Percentiles rank a stretch among this genome's conserved stretches.
phyloP scores from a whole-genome alignment of 805 yeast genomes.

The Jamesozyma lodderae region DNA sequence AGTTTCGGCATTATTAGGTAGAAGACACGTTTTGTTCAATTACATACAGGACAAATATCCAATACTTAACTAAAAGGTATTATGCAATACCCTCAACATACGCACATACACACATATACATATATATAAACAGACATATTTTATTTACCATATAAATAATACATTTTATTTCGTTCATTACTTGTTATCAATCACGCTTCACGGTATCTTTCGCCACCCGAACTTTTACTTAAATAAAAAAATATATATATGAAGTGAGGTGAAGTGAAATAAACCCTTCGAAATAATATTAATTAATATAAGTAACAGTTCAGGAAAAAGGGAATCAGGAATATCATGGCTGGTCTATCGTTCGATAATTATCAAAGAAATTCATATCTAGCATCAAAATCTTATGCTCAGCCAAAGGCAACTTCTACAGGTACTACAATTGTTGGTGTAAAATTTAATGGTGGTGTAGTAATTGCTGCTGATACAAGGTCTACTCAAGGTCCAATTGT shows the following conservation, averaged over 20 bases:
- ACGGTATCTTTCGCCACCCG: not conserved
- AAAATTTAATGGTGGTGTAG: slow-evolving; percentile 86
- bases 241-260: not conserved
- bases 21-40: slow-evolving; percentile 13
- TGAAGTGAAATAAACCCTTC: not conserved
- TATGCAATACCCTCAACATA: too few relatives aligned
- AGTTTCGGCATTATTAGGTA: slow-evolving; percentile 15
- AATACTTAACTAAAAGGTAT: too few relatives aligned
- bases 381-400: slow-evolving; percentile 59
- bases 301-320: too few relatives aligned
- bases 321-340: slow-evolving; percentile 50
- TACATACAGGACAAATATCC: too few relatives aligned
- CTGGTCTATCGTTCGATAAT: slow-evolving; percentile 89
- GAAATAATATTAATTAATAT: too few relatives aligned
- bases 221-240: too few relatives aligned
- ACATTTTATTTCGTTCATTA: not conserved
- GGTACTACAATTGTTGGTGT: slow-evolving; percentile 99
- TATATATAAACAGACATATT: not conserved
- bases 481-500: slow-evolving; percentile 95
- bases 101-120: too few relatives aligned
- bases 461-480: slow-evolving; percentile 97
- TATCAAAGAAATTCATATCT: slow-evolving; percentile 79
- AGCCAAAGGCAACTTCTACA: slow-evolving; percentile 89
- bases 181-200: not conserved
- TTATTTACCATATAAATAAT: not conserved